phyloP scores from a whole-genome alignment of 2,329 filamentous ascomycete genomes.

The Cytospora piceicola region DNA sequence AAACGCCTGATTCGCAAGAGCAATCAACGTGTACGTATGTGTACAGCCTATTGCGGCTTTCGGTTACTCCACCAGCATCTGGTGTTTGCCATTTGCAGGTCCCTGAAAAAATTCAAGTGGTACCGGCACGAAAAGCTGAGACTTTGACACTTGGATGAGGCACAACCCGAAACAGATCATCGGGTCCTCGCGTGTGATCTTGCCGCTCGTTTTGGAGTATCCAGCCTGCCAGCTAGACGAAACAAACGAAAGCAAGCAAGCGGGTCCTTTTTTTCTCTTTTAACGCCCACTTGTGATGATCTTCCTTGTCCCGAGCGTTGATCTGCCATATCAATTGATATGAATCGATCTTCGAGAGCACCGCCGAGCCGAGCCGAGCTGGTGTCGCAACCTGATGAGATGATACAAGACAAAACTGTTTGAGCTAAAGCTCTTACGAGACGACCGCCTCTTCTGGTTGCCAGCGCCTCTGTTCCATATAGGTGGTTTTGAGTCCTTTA shows the following conservation, averaged over 20 bases:
- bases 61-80: not conserved
- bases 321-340: slow-evolving; percentile 8
- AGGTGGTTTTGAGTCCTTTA: not conserved
- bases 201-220: slow-evolving; percentile 11
- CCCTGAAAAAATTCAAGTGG: not conserved
- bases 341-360: not conserved
- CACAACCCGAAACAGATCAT: slow-evolving; percentile 22
- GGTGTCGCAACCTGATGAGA: not conserved
- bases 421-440: too few relatives aligned
- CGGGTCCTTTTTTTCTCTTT: too few relatives aligned
- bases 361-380: slow-evolving; percentile 2
- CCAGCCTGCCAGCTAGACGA: not conserved
- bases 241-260: not conserved
- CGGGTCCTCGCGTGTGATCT: slow-evolving; percentile 11
- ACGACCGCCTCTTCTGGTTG: not conserved
- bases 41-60: not conserved
- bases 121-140: not conserved
- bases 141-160: slow-evolving; percentile 8
- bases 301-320: slow-evolving; percentile 5
- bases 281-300: not conserved
- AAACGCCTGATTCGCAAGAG: not conserved
- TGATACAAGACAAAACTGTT: not conserved
- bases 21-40: not conserved
- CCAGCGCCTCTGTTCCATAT: not conserved
- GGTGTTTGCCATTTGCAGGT: not conserved